phyloP scores from a whole-genome alignment of 495 filamentous ascomycete genomes.

The Aspergillus carlsbadensis region DNA sequence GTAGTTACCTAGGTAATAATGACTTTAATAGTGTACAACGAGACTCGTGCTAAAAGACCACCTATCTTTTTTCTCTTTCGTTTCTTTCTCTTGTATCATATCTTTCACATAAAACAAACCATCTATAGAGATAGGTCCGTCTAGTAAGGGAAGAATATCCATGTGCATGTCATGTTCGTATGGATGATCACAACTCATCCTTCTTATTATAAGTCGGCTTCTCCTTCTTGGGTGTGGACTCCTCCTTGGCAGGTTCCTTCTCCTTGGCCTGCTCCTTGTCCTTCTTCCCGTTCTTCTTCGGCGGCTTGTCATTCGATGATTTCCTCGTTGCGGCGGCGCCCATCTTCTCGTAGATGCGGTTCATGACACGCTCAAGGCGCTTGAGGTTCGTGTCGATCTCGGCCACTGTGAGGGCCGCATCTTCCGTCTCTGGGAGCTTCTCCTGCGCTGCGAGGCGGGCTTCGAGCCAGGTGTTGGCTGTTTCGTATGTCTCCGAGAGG shows the following conservation, averaged over 20 bases:
- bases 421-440: slow-evolving; percentile 62
- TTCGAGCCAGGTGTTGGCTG: slow-evolving; percentile 61
- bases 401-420: slow-evolving; percentile 66
- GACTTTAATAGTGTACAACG: not conserved
- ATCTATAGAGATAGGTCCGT: no score
- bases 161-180: no score
- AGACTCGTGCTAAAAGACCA: no score
- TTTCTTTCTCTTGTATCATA: not conserved
- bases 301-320: slow-evolving; percentile 35
- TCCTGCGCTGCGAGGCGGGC: slow-evolving; percentile 66
- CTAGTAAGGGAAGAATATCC: not conserved
- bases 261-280: slow-evolving; percentile 45
- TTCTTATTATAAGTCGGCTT: slow-evolving; percentile 31
- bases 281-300: slow-evolving; percentile 51
- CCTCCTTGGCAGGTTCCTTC: slow-evolving; percentile 21
- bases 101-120: not conserved
- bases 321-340: slow-evolving; percentile 28
- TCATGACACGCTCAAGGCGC: slow-evolving; percentile 68
- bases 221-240: slow-evolving; percentile 24
- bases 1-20: not conserved
- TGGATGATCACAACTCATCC: slow-evolving; percentile 42
- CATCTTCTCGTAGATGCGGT: slow-evolving; percentile 63
- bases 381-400: slow-evolving; percentile 57
- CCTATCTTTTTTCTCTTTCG: not conserved
- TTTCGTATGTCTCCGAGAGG: slow-evolving; percentile 34